Percentiles rank a stretch among this genome's conserved stretches.
Conservation (phyloP, 257 asterid genomes). For the Cruciata laevipes region DNA sequence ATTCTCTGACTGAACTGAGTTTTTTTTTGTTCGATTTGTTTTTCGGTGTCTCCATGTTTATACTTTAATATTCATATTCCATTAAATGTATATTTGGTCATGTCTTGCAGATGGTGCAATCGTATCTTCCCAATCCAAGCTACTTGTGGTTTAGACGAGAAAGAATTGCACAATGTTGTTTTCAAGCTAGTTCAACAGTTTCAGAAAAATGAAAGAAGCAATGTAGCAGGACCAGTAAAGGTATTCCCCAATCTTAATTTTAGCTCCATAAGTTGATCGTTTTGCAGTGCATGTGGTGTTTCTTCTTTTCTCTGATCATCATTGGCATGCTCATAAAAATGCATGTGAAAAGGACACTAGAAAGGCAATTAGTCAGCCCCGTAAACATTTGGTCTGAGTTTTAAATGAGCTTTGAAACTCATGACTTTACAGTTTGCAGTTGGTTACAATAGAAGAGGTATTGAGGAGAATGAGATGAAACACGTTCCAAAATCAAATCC, state of each 20-base stretch:
- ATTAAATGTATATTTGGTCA: conserved; percentile 1
- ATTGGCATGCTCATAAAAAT: background rate
- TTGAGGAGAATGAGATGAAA: conserved; percentile 37
- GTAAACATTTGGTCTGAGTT: background rate
- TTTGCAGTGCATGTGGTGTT: background rate
- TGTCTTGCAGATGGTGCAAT: conserved; percentile 42
- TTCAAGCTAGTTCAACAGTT: conserved; percentile 32
- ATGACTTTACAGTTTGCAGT: conserved; percentile 43
- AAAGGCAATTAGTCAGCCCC: background rate
- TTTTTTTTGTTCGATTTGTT: background rate
- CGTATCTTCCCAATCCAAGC: conserved; percentile 47
- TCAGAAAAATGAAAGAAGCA: conserved; percentile 19
- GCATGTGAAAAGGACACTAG: background rate
- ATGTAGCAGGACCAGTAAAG: conserved; percentile 27
- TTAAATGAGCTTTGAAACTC: background rate
- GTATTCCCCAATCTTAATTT: conserved; percentile 15
- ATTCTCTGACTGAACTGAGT: background rate
- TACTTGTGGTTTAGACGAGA: conserved; percentile 37
- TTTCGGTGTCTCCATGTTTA: background rate
- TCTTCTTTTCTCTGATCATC: background rate
- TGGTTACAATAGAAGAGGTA: conserved; percentile 47
- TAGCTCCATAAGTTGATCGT: background rate
- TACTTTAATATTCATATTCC: background rate
- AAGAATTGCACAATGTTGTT: conserved; percentile 27
- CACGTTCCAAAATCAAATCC: conserved; percentile 14